Base-by-base conservation (phyloP, 371 early-diverging fungal genomes). In the Actinomortierella ambigua region DNA sequence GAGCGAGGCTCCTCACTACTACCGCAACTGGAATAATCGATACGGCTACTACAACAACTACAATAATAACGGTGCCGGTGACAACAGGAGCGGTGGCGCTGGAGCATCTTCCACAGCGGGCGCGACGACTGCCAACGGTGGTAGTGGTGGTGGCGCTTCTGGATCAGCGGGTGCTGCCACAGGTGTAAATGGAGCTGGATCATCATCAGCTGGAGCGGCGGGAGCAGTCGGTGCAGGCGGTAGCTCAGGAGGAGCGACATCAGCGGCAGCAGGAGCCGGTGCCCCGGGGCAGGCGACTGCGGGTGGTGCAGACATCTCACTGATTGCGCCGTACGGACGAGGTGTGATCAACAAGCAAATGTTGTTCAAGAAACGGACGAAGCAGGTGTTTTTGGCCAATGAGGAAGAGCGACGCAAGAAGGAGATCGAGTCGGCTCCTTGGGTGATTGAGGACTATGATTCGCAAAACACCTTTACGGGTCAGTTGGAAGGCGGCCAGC, bases 341-440 rank as follows among this genome's bases (percentile, higher is more conserved):
- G 93, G 91, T 27, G 87, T 87, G 7, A 80, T 88, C 17, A 93
- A 93, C 76, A 91, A 90, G 61, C 84, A 90, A 71, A 88, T 86
- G 77, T 58, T 92, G 50, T 93, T 93, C 66, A 91, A 93, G 73
- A 93, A 92, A 69, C 80, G 88, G n/a, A 92, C 93, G 17, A 84
- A 83, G 47, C 93, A 94, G 63, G 85, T 93, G 29, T 91, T 77
- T 59, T 69, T 91, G 43, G 90, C 90, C 29, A 87, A 91, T 57
- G 90, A 91, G 62, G 87, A 90, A 39, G 85, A 85, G 50, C 81
- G 92, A 39, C 79, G 85, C 43, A 62, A 90, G 39, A 84, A 86
- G 55, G 87, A 86, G 50, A 87, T 89, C 65, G 94, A 94, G 75
- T 79, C 85, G 1, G 76, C 83, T 23, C 93, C 93, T 6, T 94